Base-by-base conservation (phyloP, 75 land plant genomes). In the Cunninghamia lanceolata region DNA sequence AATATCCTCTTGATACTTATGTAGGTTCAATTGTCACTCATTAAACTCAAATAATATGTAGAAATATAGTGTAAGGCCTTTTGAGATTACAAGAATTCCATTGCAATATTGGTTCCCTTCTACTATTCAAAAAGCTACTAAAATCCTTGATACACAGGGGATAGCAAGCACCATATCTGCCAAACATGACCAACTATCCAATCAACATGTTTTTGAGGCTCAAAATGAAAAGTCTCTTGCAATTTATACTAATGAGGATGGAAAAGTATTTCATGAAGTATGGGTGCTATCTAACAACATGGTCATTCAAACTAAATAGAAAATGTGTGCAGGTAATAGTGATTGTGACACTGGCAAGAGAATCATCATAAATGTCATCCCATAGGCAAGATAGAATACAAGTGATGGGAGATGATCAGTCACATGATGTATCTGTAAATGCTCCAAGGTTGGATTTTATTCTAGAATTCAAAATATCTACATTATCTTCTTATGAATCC, bases 391-490 rank as follows among this genome's bases (percentile, higher is more conserved):
- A 70, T 68, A 17, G 15, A 45, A 79, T 54, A 32, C 78, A 25
- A 36, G 77, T 42, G 73, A 68, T 46, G 66, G 47, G 21, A 45
- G 82, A 53, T 35, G 56, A 86, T 52, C 47, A 77, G 52, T 86
- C 87, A 36, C 87, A 68, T 86, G 82, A 86, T 82, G 92, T 91
- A 50, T 91, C 92, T 34, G 90, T 91, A 40, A 91, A 91, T 85
- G 90, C 92, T 39, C 92, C 92, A 47, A 84, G 90, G 59, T 45
- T 91, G 79, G 90, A 91, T 87, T 80, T 89, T 40, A 91, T 91
- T 19, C 92, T 90, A 42, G 87, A 88, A 34, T 91, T 91, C 84
- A 82, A 59, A 38, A 40, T 91, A 1, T 77, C 63, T 50, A 77
- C 87, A 19, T 53, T 42, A 8, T 38, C 79, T 39, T 76, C 34